Evolutionary conservation across 495 filamentous ascomycete species (phyloP).

Genomic region (Penicillium nucicola): DNA sequence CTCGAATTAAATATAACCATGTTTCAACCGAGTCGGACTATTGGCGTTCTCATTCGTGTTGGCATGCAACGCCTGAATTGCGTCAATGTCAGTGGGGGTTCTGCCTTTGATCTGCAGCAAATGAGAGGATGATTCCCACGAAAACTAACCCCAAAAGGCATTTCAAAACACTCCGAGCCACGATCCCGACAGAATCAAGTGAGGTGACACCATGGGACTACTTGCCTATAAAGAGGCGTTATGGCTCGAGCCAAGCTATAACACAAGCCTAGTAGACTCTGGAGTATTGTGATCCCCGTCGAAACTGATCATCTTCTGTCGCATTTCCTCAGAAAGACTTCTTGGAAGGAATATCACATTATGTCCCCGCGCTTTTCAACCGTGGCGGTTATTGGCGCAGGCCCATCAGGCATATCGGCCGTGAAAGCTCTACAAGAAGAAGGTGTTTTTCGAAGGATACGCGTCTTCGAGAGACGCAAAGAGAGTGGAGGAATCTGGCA

Average conservation of each 20-base stretch:
- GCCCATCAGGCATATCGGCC: conserved; percentile 50
- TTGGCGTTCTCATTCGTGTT: not conserved
- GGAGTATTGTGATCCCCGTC: too few species aligned
- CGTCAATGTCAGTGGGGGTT: not conserved
- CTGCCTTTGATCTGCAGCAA: not conserved
- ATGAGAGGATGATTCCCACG: not conserved
- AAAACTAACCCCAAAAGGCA: not conserved
- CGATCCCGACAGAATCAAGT: conserved; percentile 13
- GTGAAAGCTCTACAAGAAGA: conserved; percentile 52
- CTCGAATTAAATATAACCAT: too few species aligned
- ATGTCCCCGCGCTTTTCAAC: conserved; percentile 22
- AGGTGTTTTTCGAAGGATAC: conserved; percentile 45
- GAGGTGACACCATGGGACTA: conserved; percentile 8
- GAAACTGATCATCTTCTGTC: too few species aligned
- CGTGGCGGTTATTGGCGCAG: conserved; percentile 52
- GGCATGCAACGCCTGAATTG: not conserved
- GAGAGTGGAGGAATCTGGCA: conserved; percentile 49
- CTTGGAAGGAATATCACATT: not conserved
- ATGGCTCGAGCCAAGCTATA: too few species aligned
- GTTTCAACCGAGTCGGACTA: too few species aligned
- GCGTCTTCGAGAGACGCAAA: conserved; percentile 52
- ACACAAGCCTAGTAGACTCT: too few species aligned
- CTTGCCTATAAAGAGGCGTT: not conserved
- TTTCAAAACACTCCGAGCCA: not conserved
- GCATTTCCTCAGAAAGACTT: not conserved